phyloP scores from a whole-genome alignment of 192 early-diverging fungal genomes.

The Helicostylum pulchrum region DNA sequence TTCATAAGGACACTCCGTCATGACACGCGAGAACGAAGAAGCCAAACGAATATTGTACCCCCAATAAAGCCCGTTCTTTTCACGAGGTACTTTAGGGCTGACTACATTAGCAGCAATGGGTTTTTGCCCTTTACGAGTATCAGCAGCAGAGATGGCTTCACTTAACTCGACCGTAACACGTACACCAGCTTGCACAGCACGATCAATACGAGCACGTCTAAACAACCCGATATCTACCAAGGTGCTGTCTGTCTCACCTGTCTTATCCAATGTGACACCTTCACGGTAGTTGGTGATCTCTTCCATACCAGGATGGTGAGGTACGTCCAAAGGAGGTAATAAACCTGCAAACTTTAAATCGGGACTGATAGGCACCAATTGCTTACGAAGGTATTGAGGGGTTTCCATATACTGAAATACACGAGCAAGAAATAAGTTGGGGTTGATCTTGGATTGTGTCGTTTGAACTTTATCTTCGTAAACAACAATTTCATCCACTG shows the following conservation, averaged over 20 bases:
- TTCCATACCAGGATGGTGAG: slow-evolving; percentile 64
- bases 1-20: slow-evolving; percentile 57
- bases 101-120: slow-evolving; percentile 54
- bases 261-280: slow-evolving; percentile 50
- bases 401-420: slow-evolving; percentile 68
- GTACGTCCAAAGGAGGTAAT: slow-evolving; percentile 61
- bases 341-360: slow-evolving; percentile 63
- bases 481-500: slow-evolving; percentile 68
- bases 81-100: slow-evolving; percentile 56
- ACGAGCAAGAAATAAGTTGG: slow-evolving; percentile 55
- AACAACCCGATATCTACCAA: slow-evolving; percentile 52
- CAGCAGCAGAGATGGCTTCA: slow-evolving; percentile 17
- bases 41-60: slow-evolving; percentile 65
- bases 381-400: slow-evolving; percentile 65
- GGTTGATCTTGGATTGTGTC: slow-evolving; percentile 44
- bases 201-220: slow-evolving; percentile 49
- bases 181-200: slow-evolving; percentile 49
- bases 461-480: slow-evolving; percentile 46
- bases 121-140: slow-evolving; percentile 30
- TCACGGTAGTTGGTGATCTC: slow-evolving; percentile 59
- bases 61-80: slow-evolving; percentile 64
- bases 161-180: slow-evolving; percentile 60
- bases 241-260: slow-evolving; percentile 34
- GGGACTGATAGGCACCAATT: slow-evolving; percentile 61
- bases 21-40: slow-evolving; percentile 52